A percentile compares a stretch with the other conserved stretches of the same genome.
Conservation (phyloP, 1,284 basidiomycete species). For the Wallemia hederae region DNA sequence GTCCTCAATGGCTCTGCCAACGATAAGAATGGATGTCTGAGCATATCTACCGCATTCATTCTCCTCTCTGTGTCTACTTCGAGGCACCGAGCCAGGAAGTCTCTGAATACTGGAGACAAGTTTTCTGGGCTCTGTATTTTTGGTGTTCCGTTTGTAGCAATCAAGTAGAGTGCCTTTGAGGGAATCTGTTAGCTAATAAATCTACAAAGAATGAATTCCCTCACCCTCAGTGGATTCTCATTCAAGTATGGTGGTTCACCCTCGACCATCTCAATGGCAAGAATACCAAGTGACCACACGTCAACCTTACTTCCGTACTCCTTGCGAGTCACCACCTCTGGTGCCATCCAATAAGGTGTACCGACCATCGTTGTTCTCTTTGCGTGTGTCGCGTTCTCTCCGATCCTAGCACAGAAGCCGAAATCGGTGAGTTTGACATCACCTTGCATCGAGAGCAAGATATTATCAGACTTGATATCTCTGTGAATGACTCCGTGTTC, state of each 20-base stretch:
- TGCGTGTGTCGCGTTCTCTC: conserved; percentile 43
- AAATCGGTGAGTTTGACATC: conserved; percentile 98
- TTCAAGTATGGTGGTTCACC: conserved; percentile 94
- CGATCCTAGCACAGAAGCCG: conserved; percentile 93
- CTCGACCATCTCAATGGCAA: conserved; percentile 99
- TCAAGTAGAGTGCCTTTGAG: conserved; percentile 39
- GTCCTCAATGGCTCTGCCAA: conserved; percentile 58
- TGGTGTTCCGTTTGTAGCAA: conserved; percentile 94
- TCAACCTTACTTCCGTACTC: conserved; percentile 98
- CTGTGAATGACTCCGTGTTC: conserved; percentile 84
- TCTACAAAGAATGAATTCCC: conserved; percentile 3
- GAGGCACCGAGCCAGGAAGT: conserved; percentile 65
- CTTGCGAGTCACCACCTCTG: conserved; percentile 89
- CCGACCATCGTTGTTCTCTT: conserved; percentile 99
- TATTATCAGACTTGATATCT: conserved; percentile 96
- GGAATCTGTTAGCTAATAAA: conserved; percentile 14
- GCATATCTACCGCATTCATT: conserved; percentile 53
- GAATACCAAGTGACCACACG: conserved; percentile 93
- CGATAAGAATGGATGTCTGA: conserved; percentile 72
- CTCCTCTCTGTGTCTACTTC: conserved; percentile 85
- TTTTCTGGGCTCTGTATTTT: conserved; percentile 86
- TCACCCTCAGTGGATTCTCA: conserved; percentile 80
- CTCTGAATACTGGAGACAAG: conserved; percentile 54
- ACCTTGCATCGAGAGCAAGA: conserved; percentile 64
- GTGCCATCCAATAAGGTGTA: conserved; percentile 99